Percentiles rank a stretch among this genome's conserved stretches.
Conservation (phyloP, 495 filamentous ascomycete species). For the Diplogelasinospora grovesii region DNA sequence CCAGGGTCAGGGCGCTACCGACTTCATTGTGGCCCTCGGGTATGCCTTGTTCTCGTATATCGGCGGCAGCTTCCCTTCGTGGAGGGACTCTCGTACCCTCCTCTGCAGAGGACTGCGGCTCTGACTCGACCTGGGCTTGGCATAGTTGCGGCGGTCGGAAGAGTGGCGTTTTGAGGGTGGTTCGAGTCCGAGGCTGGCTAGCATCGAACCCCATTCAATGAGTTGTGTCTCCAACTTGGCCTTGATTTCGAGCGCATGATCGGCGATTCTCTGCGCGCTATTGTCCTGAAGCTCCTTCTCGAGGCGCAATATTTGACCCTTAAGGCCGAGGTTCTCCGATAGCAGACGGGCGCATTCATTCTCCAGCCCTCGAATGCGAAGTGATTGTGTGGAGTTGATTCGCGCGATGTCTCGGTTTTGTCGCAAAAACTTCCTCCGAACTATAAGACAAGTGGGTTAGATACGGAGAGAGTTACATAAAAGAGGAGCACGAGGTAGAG, state of each 20-base stretch:
- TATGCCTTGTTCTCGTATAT: conserved; percentile 80
- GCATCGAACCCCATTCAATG: conserved; percentile 56
- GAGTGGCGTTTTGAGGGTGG: conserved; percentile 35
- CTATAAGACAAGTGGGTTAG: conserved; percentile 33
- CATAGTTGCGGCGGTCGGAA: conserved; percentile 23
- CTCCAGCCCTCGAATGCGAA: conserved; percentile 82
- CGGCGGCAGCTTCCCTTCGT: conserved; percentile 66
- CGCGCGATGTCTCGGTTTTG: conserved; percentile 93
- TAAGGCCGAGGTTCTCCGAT: conserved; percentile 79
- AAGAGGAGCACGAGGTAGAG: not conserved
- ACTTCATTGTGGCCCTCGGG: conserved; percentile 70
- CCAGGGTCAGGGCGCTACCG: conserved; percentile 16
- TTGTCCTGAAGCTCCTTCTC: conserved; percentile 56
- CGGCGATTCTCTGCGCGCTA: conserved; percentile 41
- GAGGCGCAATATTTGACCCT: conserved; percentile 68
- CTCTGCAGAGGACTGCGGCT: conserved; percentile 33
- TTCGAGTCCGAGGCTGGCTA: conserved; percentile 53
- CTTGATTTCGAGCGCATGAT: conserved; percentile 63
- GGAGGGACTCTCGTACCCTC: conserved; percentile 44
- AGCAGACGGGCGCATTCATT: conserved; percentile 75
- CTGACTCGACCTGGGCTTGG: conserved; percentile 24
- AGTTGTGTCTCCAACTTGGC: conserved; percentile 64
- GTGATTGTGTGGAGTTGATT: conserved; percentile 83
- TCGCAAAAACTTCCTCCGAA: conserved; percentile 77
- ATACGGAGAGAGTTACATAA: not conserved